These are phyloP conservation scores for Cicer cuneatum DNA, from an alignment of 306 rosid species.

Conservation along the genomic window DNA sequence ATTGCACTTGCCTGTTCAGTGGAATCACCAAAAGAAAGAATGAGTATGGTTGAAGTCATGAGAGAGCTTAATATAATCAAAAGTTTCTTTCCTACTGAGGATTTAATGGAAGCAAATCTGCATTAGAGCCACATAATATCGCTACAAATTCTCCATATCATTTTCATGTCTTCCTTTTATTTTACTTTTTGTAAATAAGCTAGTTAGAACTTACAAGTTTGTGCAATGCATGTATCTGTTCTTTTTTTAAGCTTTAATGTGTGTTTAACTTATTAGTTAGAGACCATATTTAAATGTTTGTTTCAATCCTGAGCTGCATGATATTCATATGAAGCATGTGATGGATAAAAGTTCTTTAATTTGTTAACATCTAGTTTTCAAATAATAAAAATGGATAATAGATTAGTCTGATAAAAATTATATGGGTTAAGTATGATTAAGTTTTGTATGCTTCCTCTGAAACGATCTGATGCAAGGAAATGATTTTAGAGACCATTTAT, in stretches of 20 bases:
- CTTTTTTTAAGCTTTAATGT: not conserved
- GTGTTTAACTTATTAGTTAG: not conserved
- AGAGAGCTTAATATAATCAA: slow-evolving; percentile 40
- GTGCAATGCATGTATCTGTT: not conserved
- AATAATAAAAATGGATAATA: too few relatives aligned
- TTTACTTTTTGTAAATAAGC: not conserved
- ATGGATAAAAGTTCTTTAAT: not conserved
- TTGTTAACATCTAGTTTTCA: too few relatives aligned
- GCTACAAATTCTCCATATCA: not conserved
- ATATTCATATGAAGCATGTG: not conserved
- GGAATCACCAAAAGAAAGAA: slow-evolving; percentile 45
- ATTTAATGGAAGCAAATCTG: not conserved
- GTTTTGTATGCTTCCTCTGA: not conserved
- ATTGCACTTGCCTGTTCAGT: slow-evolving; percentile 46
- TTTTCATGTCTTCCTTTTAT: not conserved
- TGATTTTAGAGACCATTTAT: not conserved
- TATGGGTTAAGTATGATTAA: not conserved
- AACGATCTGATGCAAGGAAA: not conserved
- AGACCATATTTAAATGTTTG: not conserved
- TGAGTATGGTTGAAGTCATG: slow-evolving; percentile 33
- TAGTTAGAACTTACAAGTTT: not conserved
- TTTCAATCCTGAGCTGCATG: not conserved
- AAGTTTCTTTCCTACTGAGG: slow-evolving; percentile 1
- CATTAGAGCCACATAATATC: not conserved
- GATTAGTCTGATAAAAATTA: not conserved